Conservation (phyloP, 305 asterid species). For the Solanum chacoense region DNA sequence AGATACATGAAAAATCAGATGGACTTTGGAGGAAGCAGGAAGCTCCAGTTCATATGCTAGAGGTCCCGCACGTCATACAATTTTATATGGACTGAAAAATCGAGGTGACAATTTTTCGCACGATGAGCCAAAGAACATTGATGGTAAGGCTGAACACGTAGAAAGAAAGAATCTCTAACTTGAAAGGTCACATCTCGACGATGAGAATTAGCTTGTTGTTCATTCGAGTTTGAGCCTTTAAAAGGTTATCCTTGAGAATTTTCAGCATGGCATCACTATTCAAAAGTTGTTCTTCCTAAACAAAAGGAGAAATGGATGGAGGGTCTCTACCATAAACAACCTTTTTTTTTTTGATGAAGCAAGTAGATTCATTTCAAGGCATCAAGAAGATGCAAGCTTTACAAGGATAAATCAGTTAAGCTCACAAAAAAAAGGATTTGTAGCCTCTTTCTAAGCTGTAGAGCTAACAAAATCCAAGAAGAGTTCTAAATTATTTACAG, state of each 20-base stretch:
- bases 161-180: background rate
- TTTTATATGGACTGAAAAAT: background rate
- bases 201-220: background rate
- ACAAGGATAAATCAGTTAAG: too few relatives aligned
- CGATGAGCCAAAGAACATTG: background rate
- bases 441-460: too few relatives aligned
- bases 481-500: too few relatives aligned
- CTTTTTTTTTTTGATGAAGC: background rate
- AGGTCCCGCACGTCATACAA: background rate
- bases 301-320: background rate
- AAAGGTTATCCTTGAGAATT: background rate
- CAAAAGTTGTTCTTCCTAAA: background rate
- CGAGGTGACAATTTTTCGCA: background rate
- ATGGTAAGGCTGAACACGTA: background rate
- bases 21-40: background rate
- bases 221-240: background rate
- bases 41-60: background rate
- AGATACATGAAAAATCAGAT: background rate
- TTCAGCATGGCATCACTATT: background rate
- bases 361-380: too few relatives aligned
- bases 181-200: background rate
- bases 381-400: too few relatives aligned
- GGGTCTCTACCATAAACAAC: background rate
- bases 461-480: too few relatives aligned
- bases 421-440: too few relatives aligned